Evolutionary conservation across 2,329 filamentous ascomycete genomes (phyloP), one percentile per base, ranked within the genome.

Genomic region (Byssothecium circinans): DNA sequence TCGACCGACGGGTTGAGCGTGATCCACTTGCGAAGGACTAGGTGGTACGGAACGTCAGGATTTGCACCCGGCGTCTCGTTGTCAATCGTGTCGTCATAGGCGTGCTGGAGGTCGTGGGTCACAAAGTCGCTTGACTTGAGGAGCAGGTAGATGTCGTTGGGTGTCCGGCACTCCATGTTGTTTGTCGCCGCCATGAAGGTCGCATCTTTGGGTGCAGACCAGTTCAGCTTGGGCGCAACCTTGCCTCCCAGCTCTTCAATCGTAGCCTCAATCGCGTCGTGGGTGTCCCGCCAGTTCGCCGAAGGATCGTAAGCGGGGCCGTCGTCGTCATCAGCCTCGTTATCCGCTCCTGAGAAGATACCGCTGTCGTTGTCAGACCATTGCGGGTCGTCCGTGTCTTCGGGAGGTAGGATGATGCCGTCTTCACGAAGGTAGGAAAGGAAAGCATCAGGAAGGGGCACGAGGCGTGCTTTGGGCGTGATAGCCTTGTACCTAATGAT

Each of bases 141-240:
- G 1, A 99, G 81, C 14, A 97, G 80, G 66, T 97, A 99, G 36
- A 99, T 83, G 64, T 99, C 94, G 68, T 94, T 95, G 2, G 94
- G 84, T 0, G 84, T 85, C 3, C 84, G 85, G 72, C 94, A 99
- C 70, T 95, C 90, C 74, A 96, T 87, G 38, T 89, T 95, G 71
- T 99, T 99, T 72, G 79, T 92, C 68, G 81, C 74, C 73, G 85
- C 73, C 71, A 99, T 96, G 87, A 91, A 96, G 18, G 88, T 89
- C 8, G 94, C 94, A 67, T 99, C 94, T 70, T 96, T 96, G 3
- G 94, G 94, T 3, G 91, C 86, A 5, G 91, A 96, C 94, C 94
- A 99, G 75, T 97, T 97, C 38, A 99, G 77, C 72, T 99, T 99
- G 0, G 94, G 94, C 1, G 88, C 86, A 8, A 96, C 91, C 50